Evolutionary conservation across 116 monocot species (phyloP), one percentile per base, ranked within the genome.

Genomic region (Papilionanthe hybrid): DNA sequence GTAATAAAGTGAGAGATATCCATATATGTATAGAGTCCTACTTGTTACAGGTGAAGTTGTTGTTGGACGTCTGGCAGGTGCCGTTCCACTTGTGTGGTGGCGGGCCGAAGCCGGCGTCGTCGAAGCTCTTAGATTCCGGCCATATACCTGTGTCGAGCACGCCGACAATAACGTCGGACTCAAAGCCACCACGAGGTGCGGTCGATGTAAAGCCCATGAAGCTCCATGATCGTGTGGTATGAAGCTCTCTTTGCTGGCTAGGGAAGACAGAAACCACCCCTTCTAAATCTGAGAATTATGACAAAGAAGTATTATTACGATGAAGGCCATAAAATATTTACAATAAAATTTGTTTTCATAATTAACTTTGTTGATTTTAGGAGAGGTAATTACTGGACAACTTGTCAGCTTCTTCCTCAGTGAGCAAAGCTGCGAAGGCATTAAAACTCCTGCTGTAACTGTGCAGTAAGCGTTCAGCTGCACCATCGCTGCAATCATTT

Each of bases 41-140:
- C 85, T 85, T 85, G 80, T 86, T 86, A 42, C 86, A 86, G 0
- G 77, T 81, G 58, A 81, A 73, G 68, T 81, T 81, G 19, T 49
- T 4, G 23, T 20, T 37, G 10, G 77, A 55, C 1, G 53, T 53
- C 15, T 77, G 66, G 78, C 86, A 86, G 17, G 77, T n/a, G 7
- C 86, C 86, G 72, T 83, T 86, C 83, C 86, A 86, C 63, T 75
- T 83, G 37, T 9, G 47, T 2, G 86, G 86, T 1, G 77, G 80
- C 4, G 83, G 78, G 6, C 86, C 83, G 19, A 83, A 32, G 1
- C 86, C 86, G 13, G 80, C 49, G 56, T 86, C 83, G 17, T 17
- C 73, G 53, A 86, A 86, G 67, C 83, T 83, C 2, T 80, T 37
- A 9, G 86, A 83, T 29, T 86, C 86, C 0, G 86, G 86, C 86